Base-by-base conservation (phyloP, 768 basidiomycete species). In the Kwoniella sp. region DNA sequence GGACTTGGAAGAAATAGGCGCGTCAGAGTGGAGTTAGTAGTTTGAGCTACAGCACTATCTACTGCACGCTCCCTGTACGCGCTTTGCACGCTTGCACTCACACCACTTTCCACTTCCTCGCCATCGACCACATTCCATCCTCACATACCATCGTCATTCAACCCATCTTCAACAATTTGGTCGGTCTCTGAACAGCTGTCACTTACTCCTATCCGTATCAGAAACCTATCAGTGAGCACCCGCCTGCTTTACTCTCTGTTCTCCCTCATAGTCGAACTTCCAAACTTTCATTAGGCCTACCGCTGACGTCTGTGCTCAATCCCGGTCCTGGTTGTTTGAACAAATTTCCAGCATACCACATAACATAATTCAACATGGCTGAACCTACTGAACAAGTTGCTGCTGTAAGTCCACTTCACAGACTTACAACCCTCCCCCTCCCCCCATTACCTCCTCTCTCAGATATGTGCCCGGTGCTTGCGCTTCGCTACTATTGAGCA, bases 321-420 rank as follows among this genome's bases (percentile, higher is more conserved):
- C 40, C 40, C 3, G 3, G 8, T 44, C 40, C 40, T 19, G 40
- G 13, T 55, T 13, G 22, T 7, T 36, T 25, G 30, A 58, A 47
- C 15, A 54, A 55, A 24, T 2, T 50, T 50, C 25, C 51, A 61
- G 29, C 15, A 40, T 36, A 56, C 40, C 40, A 10, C 33, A 33
- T 13, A 13, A 33, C 33, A 44, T 15, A 44, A 44, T 62, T 22
- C 58, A 66, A 13, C 46, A 68, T 68, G 67, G 57, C 67, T 40
- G 67, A 68, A 37, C 61, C 61, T 40, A 64, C 52, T 27, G 67
- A 68, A 58, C 67, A 57, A 57, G 67, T 68, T 54, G 57, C 44
- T 46, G 54, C 63, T 37, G 67, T 68, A 47, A 60, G 67, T 68
- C 2, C 19, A 5, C 6, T 37, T 36, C 27, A 19, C 1, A 9